These are phyloP conservation scores for Paraurostyla sp. DNA, from an alignment of 73 alveolate genomes.

Conservation along the genomic window DNA sequence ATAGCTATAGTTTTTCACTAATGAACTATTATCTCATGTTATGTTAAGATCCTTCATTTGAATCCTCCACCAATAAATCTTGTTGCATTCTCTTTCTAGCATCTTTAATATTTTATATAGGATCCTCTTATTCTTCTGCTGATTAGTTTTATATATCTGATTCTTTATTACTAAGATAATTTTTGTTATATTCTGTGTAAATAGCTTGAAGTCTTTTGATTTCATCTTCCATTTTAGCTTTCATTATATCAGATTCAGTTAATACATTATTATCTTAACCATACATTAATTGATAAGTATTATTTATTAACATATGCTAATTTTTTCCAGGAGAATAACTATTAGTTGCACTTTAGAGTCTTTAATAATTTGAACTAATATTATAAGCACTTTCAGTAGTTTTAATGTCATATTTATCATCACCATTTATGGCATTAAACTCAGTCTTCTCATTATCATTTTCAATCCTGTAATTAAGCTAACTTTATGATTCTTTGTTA, in stretches of 20 bases:
- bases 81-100: too few species aligned
- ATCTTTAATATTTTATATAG: neutral
- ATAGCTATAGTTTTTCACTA: too few species aligned
- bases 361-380: neutral
- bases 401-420: neutral
- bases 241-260: neutral
- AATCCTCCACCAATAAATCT: too few species aligned
- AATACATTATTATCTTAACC: neutral
- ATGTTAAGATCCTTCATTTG: too few species aligned
- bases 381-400: neutral
- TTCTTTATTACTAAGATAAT: neutral
- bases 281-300: neutral
- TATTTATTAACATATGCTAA: neutral
- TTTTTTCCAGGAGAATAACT: conserved; percentile 1
- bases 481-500: neutral
- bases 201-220: neutral
- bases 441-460: conserved; percentile 51
- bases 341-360: neutral
- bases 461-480: too few species aligned
- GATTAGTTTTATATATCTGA: too few species aligned
- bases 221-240: neutral
- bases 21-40: too few species aligned
- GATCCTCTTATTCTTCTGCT: neutral
- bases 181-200: neutral
- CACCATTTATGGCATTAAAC: neutral